Percentiles rank a stretch among this genome's conserved stretches.
These are phyloP conservation scores for Leucoagaricus sp. DNA, from an alignment of 1,284 basidiomycete species.

Conservation along the genomic window DNA sequence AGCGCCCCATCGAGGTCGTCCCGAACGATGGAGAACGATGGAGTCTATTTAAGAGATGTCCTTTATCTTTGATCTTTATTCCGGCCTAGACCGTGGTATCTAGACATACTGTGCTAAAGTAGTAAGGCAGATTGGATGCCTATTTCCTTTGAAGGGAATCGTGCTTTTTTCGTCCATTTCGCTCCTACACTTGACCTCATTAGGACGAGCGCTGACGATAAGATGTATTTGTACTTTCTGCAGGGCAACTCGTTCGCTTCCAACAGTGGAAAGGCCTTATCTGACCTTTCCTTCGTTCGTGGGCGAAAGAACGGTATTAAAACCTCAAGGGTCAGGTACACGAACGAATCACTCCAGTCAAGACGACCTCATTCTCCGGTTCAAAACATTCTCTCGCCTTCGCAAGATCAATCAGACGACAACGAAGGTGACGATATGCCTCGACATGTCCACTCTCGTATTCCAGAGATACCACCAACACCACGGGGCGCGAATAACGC, in stretches of 20 bases:
- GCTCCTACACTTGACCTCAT: neutral
- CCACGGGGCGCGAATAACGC: neutral
- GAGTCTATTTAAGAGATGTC: neutral
- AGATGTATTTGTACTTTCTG: slow-evolving; percentile 6
- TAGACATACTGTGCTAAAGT: neutral
- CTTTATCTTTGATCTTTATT: neutral
- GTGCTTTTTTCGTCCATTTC: neutral
- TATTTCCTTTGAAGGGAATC: neutral
- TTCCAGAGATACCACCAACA: neutral
- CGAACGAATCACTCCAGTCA: neutral
- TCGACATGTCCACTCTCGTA: neutral
- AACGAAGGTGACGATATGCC: slow-evolving; percentile 3
- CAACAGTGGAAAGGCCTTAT: slow-evolving; percentile 26
- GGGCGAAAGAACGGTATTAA: slow-evolving; percentile 39
- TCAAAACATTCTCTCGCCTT: neutral
- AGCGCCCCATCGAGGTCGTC: neutral
- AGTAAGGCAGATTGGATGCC: neutral
- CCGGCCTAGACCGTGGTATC: neutral
- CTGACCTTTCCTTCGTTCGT: slow-evolving; percentile 33
- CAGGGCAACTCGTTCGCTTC: slow-evolving; percentile 29
- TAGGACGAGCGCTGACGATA: slow-evolving; percentile 11
- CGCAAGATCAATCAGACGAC: neutral
- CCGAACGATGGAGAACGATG: neutral
- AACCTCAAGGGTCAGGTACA: slow-evolving; percentile 17
- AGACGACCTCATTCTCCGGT: slow-evolving; percentile 2